phyloP scores from a whole-genome alignment of 1,139 yeast genomes.

The Entelexis sorbosivorans region DNA sequence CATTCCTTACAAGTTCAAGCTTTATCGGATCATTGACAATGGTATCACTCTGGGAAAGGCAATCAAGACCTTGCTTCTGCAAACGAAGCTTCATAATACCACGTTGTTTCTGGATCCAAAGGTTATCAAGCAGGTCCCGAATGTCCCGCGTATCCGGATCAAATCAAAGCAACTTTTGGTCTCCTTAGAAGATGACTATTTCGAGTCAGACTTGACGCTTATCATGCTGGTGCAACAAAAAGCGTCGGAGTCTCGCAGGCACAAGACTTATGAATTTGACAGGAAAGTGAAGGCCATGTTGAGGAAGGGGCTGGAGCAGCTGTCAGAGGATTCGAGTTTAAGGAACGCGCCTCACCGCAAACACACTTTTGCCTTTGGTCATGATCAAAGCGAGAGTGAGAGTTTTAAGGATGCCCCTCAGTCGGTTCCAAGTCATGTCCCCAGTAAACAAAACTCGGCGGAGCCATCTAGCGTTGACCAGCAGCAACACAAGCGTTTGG shows the following conservation, averaged over 20 bases:
- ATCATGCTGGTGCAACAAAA: conserved; percentile 64
- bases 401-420: neutral
- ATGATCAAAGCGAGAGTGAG: neutral
- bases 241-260: conserved; percentile 59
- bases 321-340: neutral
- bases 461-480: neutral
- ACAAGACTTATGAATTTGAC: conserved; percentile 47
- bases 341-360: neutral
- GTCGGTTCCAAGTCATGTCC: neutral
- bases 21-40: conserved; percentile 58
- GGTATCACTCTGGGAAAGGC: conserved; percentile 52
- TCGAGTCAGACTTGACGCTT: conserved; percentile 66
- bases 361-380: neutral
- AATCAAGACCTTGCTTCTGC: conserved; percentile 42
- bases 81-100: conserved; percentile 38
- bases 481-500: neutral
- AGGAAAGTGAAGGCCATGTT: conserved; percentile 29
- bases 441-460: neutral
- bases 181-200: conserved; percentile 69
- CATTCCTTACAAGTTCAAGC: conserved; percentile 52
- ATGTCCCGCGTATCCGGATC: conserved; percentile 45
- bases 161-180: conserved; percentile 41
- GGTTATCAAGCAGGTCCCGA: conserved; percentile 26
- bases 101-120: conserved; percentile 37
- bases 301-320: conserved; percentile 13